A percentile compares a stretch with the other conserved stretches of the same genome.
Evolutionary conservation across 495 filamentous ascomycete genomes (phyloP).

Genomic region (Xylaria nigripes): DNA sequence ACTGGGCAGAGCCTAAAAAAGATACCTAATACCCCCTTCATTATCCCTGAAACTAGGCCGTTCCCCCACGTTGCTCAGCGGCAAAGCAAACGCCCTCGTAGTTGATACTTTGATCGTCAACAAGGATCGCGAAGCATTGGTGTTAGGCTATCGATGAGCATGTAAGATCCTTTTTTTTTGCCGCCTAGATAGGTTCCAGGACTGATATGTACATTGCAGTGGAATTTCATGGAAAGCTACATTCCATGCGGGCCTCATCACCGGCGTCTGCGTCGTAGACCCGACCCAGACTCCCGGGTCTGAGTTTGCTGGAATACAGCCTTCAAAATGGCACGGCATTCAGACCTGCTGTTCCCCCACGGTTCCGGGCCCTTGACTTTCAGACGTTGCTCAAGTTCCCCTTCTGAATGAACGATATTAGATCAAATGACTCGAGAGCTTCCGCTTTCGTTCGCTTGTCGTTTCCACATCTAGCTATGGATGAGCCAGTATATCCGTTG

Average conservation of each 20-base stretch:
- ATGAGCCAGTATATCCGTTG: slow-evolving; percentile 18
- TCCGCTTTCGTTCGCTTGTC: slow-evolving; percentile 26
- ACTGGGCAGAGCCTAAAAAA: slow-evolving; percentile 1
- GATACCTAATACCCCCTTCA: not conserved
- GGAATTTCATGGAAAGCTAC: not conserved
- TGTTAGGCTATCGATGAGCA: not conserved
- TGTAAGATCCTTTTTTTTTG: not conserved
- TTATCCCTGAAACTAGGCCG: not conserved
- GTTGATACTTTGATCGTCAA: slow-evolving; percentile 1
- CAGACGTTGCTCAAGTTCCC: slow-evolving; percentile 17
- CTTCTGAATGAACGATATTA: slow-evolving; percentile 16
- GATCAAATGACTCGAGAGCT: slow-evolving; percentile 8
- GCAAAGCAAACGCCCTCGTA: slow-evolving; percentile 6
- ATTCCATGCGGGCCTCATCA: not conserved
- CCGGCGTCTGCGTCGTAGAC: slow-evolving; percentile 5
- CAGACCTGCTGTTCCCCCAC: not conserved
- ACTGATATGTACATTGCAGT: not conserved
- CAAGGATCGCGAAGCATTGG: slow-evolving; percentile 1
- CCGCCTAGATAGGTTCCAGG: not conserved
- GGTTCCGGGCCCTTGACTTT: not conserved
- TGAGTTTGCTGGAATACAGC: not conserved
- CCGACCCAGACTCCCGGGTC: slow-evolving; percentile 9
- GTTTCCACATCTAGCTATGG: slow-evolving; percentile 23
- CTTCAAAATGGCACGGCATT: not conserved
- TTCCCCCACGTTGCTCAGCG: not conserved